Base-by-base conservation (phyloP, 2,329 filamentous ascomycete species). In the Stenocarpella maydis region DNA sequence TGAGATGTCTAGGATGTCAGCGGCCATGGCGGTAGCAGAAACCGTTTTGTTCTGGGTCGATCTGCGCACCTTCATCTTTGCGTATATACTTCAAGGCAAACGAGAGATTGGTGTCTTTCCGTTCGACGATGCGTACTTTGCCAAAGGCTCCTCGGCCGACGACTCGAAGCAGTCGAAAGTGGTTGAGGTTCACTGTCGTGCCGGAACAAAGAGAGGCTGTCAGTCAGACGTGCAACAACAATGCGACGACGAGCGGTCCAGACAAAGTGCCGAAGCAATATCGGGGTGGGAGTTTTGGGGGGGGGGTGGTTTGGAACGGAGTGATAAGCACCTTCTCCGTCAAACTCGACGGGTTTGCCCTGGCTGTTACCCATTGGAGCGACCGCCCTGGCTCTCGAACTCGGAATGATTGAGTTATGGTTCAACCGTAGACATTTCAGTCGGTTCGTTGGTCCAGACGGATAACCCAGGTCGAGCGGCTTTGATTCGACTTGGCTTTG, bases 1-100 rank as follows among this genome's bases (percentile, higher is more conserved):
- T 75, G 77, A 31, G 49, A 41, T 64, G 74, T 34, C 52, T 66
- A 72, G 69, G 58, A 63, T 47, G 50, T 71, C 34, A 70, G 65
- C 58, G 19, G 49, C 63, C 39, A 43, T 24, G 45, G 6, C 49
- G 31, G 28, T 5, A 47, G 50, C 24, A 39, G 43, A 41, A n/a
- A 26, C 52, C 28, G 52, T 15, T 21, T 39, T 7, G 19, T 47
- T 15, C 14, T 26, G 31, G 24, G 14, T 14, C 43, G 41, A 19
- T 68, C 8, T 45, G 54, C 89, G 72, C 77, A 95, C 94, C 93
- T 89, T 98, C 95, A 92, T 98, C 95, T 88, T 98, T 98, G 74
- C 95, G 91, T 73, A 98, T 98, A 81, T 98, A 98, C 82, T 99
- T 99, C 73, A 99, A 87, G 53, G 96, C 96, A 81, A 99, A 99